Evolutionary conservation across 805 yeast species (phyloP).

Genomic region (Wickerhamomyces chaumierensis): DNA sequence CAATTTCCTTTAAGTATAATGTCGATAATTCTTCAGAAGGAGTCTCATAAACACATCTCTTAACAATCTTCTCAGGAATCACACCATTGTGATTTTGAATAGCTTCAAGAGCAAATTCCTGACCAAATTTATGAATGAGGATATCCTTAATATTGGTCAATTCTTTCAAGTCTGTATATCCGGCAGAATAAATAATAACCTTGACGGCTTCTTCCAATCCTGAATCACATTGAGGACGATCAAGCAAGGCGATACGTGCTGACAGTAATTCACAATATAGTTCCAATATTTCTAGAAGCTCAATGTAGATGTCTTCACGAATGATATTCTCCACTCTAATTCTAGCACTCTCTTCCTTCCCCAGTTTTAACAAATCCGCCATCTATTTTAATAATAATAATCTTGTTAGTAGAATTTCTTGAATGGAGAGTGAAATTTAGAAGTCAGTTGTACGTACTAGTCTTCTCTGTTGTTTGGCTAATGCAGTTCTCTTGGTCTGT

Average conservation of each 20-base stretch:
- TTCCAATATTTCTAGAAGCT: conserved; percentile 68
- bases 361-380: conserved; percentile 60
- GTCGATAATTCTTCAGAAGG: conserved; percentile 57
- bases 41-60: conserved; percentile 53
- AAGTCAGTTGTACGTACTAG: conserved; percentile 20
- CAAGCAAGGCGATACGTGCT: conserved; percentile 60
- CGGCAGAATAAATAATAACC: conserved; percentile 56
- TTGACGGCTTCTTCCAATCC: conserved; percentile 53
- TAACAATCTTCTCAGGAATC: conserved; percentile 59
- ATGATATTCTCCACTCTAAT: conserved; percentile 79
- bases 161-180: conserved; percentile 71
- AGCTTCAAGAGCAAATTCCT: conserved; percentile 43
- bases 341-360: conserved; percentile 73
- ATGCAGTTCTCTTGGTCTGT: conserved; percentile 60
- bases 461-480: conserved; percentile 67
- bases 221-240: conserved; percentile 20
- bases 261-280: conserved; percentile 70
- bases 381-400: conserved; percentile 29
- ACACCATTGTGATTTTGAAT: conserved; percentile 35
- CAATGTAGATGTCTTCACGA: conserved; percentile 71
- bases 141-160: conserved; percentile 48
- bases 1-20: conserved; percentile 69
- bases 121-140: conserved; percentile 51
- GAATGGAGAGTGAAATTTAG: too few relatives aligned
- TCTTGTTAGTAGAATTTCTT: too few relatives aligned